Base-by-base conservation (phyloP, 164 flowering plant genomes). In the Pachysandra terminalis region DNA sequence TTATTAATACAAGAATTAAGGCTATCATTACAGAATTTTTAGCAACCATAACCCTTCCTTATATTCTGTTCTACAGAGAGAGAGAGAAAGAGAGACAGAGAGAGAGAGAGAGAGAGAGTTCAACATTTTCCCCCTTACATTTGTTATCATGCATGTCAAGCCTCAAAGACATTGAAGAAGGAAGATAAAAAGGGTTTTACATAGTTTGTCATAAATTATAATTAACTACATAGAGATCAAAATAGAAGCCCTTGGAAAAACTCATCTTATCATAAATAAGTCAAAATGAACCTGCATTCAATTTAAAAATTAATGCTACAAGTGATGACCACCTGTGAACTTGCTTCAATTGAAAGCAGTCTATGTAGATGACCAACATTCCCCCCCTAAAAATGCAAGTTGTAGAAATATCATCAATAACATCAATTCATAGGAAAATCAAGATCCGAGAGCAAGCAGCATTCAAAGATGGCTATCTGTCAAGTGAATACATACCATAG, bases 351-450 rank as follows among this genome's bases (percentile, higher is more conserved):
- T 0, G 88, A 79, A 41, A 95, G 90, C 66, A 95, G 75, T 73
- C 86, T 90, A 75, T 95, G 99, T 74, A 95, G 86, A 83, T 95
- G 97, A 61, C 84, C 91, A 68, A 95, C 98, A 81, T 73, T 92
- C 53, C 98, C 98, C 58, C 98, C 98, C 97, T 94, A 81, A 69
- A 72, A 78, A 70, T 19, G 12, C 27, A 61, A 66, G 54, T 57
- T 64, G 19, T n/a, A 32, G 3, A 32, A 66, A 21, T 58, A 52
- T 57, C 49, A 66, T 25, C 23, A 68, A 17, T 32, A 56, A 27
- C 51, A 48, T 16, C 40, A 58, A 3, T 24, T 45, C 51, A 45
- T 45, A 45, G 15, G 10, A 45, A 12, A 45, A 45, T 12, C 51
- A 45, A 45, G 51, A 45, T 10, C 51, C 17, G 15, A 45, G 10